Percentiles rank a stretch among this genome's conserved stretches.
phyloP scores from a whole-genome alignment of 1,284 basidiomycete genomes.

The Flammula alnicola region DNA sequence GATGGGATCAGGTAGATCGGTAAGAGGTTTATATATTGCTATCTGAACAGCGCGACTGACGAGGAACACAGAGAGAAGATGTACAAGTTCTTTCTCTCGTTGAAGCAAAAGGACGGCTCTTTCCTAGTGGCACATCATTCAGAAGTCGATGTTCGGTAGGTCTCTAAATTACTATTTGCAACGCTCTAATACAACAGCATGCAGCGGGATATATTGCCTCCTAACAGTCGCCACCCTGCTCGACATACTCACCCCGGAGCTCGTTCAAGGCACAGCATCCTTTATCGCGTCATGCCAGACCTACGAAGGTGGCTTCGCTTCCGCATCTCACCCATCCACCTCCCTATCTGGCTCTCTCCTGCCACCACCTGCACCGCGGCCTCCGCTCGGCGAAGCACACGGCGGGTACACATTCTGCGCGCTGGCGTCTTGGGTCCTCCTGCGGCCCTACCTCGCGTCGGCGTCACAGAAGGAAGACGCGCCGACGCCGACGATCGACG shows the following conservation, averaged over 20 bases:
- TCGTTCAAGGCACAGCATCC: conserved; percentile 67
- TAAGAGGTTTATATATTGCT: conserved; percentile 34
- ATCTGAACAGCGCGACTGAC: not conserved
- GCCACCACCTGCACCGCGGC: conserved; percentile 48
- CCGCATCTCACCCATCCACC: conserved; percentile 76
- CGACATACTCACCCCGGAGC: conserved; percentile 86
- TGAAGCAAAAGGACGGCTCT: conserved; percentile 95
- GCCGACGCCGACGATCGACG: conserved; percentile 18
- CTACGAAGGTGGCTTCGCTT: conserved; percentile 96
- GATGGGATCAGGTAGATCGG: conserved; percentile 87
- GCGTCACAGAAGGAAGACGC: no score
- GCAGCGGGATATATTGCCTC: conserved; percentile 54
- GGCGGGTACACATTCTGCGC: conserved; percentile 98
- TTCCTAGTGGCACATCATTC: conserved; percentile 89
- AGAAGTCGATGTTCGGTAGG: conserved; percentile 92
- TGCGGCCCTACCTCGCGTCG: conserved; percentile 56
- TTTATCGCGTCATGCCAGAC: conserved; percentile 90
- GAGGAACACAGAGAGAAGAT: conserved; percentile 61
- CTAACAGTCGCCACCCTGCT: conserved; percentile 47
- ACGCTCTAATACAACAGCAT: conserved; percentile 3
- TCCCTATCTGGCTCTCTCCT: conserved; percentile 33
- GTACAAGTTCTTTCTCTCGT: conserved; percentile 89
- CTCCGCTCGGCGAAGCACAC: conserved; percentile 90
- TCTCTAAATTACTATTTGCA: not conserved
- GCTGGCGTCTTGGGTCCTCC: conserved; percentile 82